A percentile compares a stretch with the other conserved stretches of the same genome.
Conservation (phyloP, 331 rosid genomes). For the Saraca asoca region DNA sequence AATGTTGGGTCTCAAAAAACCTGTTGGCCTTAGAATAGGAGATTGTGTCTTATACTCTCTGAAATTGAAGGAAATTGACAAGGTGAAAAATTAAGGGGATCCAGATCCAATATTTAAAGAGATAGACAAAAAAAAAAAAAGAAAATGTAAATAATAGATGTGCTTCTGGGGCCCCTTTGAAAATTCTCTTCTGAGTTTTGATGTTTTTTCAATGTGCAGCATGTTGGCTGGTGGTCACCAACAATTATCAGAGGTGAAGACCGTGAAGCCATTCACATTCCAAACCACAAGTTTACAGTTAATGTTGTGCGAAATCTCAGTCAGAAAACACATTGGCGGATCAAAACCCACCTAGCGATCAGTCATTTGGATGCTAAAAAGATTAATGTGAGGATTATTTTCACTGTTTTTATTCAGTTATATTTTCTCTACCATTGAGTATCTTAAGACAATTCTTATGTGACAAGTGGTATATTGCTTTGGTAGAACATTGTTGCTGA, state of each 20-base stretch:
- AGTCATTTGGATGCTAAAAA: constrained; percentile 89
- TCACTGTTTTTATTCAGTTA: constrained; percentile 13
- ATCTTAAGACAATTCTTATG: constrained; percentile 17
- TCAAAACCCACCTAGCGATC: constrained; percentile 88
- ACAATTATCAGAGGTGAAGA: constrained; percentile 93
- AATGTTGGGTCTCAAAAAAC: too few relatives aligned
- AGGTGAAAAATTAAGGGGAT: too few relatives aligned
- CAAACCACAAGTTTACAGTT: constrained; percentile 90
- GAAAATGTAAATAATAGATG: constrained; percentile 30
- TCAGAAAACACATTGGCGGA: constrained; percentile 96
- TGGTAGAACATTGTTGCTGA: constrained; percentile 90
- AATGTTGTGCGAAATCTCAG: constrained; percentile 83
- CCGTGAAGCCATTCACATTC: constrained; percentile 96
- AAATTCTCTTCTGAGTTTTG: constrained; percentile 27
- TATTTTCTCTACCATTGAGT: constrained; percentile 23
- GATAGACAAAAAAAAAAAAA: too few relatives aligned
- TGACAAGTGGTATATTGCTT: constrained; percentile 35
- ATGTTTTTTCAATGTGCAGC: constrained; percentile 55
- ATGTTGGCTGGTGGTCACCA: constrained; percentile 98
- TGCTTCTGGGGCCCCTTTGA: constrained; percentile 23
- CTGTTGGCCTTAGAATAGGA: too few relatives aligned
- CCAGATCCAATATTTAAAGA: too few relatives aligned
- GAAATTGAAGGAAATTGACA: too few relatives aligned
- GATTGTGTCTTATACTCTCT: too few relatives aligned
- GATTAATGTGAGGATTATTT: constrained; percentile 63